Percentiles rank a stretch among this genome's conserved stretches.
Conservation (phyloP, 2,329 filamentous ascomycete species). For the Aspergillus novoparasiticus region DNA sequence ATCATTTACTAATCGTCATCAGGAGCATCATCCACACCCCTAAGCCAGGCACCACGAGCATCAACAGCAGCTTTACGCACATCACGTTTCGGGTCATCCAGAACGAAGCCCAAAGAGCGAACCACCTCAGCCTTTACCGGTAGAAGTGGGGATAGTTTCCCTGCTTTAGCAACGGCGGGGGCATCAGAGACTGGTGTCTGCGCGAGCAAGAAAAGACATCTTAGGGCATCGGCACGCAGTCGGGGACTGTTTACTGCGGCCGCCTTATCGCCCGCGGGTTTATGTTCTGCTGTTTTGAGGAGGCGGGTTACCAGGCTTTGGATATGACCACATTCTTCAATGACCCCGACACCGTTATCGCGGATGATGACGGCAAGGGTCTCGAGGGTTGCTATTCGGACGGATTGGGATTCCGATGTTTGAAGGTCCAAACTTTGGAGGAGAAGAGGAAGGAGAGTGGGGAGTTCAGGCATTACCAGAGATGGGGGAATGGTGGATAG, state of each 20-base stretch:
- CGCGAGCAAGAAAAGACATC: slow-evolving; percentile 43
- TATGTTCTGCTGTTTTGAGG: slow-evolving; percentile 48
- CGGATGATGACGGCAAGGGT: slow-evolving; percentile 61
- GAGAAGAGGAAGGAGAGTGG: slow-evolving; percentile 60
- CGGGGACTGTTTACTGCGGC: slow-evolving; percentile 27
- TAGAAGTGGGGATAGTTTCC: slow-evolving; percentile 51
- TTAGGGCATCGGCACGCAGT: slow-evolving; percentile 39
- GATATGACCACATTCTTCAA: slow-evolving; percentile 57
- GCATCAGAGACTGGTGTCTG: slow-evolving; percentile 27
- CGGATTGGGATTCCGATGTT: slow-evolving; percentile 47
- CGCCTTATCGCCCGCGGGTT: slow-evolving; percentile 12
- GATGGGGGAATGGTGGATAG: slow-evolving; percentile 61
- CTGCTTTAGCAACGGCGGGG: slow-evolving; percentile 27
- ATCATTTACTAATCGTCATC: slow-evolving; percentile 54
- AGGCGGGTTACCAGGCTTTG: slow-evolving; percentile 60
- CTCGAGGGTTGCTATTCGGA: slow-evolving; percentile 63
- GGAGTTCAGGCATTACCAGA: slow-evolving; percentile 62
- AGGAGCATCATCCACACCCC: slow-evolving; percentile 60
- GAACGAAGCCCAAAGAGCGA: slow-evolving; percentile 54
- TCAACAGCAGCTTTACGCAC: slow-evolving; percentile 65
- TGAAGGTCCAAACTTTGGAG: slow-evolving; percentile 64
- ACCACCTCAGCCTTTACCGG: slow-evolving; percentile 61
- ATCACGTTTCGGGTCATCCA: slow-evolving; percentile 66
- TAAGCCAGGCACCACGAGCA: slow-evolving; percentile 63
- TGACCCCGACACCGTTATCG: slow-evolving; percentile 56